A percentile compares a stretch with the other conserved stretches of the same genome.
phyloP scores from a whole-genome alignment of 768 basidiomycete species.

The Dentipellis sp. region DNA sequence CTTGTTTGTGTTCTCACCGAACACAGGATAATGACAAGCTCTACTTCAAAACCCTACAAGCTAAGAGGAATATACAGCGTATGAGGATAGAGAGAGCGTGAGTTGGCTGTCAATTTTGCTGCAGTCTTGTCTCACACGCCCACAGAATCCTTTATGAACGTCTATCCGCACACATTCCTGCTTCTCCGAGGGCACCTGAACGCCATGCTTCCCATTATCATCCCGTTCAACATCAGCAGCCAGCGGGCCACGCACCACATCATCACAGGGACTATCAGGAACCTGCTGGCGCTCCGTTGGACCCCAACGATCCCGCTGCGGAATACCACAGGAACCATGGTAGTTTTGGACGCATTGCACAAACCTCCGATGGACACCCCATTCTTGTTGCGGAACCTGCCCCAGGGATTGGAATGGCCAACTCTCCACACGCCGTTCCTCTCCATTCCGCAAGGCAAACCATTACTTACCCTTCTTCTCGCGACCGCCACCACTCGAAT shows the following conservation, averaged over 20 bases:
- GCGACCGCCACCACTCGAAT: constrained; percentile 29
- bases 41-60: constrained; percentile 68
- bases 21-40: constrained; percentile 83
- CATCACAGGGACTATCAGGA: too few species aligned
- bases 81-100: constrained; percentile 87
- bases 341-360: not conserved
- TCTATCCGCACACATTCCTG: constrained; percentile 44
- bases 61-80: constrained; percentile 76
- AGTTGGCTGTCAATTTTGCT: constrained; percentile 27
- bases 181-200: constrained; percentile 30
- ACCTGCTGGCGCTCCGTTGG: not conserved
- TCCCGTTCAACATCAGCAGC: not conserved
- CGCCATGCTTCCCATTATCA: constrained; percentile 12
- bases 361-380: not conserved
- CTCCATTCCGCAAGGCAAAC: not conserved
- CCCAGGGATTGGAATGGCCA: not conserved
- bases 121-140: constrained; percentile 11
- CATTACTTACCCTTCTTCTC: constrained; percentile 21
- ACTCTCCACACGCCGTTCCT: not conserved
- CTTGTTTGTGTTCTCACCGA: constrained; percentile 6
- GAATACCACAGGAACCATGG: not conserved
- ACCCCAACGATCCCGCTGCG: not conserved
- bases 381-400: not conserved
- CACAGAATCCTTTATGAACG: constrained; percentile 71
- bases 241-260: not conserved